Evolutionary conservation across 2,329 filamentous ascomycete species (phyloP).

Genomic region (Colletotrichum aenigma): DNA sequence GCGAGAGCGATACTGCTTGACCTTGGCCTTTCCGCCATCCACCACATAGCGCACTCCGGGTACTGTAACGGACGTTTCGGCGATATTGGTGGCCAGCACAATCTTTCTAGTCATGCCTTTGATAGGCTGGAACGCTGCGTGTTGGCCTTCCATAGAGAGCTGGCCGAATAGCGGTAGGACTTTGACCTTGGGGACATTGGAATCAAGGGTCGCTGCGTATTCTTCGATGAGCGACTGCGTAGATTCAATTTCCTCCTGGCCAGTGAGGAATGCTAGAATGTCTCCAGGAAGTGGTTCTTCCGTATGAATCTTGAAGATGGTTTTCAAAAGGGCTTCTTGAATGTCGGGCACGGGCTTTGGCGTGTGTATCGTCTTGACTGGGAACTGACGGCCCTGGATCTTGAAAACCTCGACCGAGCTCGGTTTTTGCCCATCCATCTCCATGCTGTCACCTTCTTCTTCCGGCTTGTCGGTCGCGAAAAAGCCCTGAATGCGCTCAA

Average conservation of each 20-base stretch:
- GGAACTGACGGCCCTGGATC: slow-evolving; percentile 87
- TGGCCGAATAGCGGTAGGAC: slow-evolving; percentile 89
- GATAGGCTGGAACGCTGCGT: slow-evolving; percentile 81
- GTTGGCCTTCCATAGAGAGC: slow-evolving; percentile 83
- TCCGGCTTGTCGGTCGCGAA: slow-evolving; percentile 52
- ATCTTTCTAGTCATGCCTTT: slow-evolving; percentile 82
- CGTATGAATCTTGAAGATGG: slow-evolving; percentile 84
- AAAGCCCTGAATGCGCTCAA: slow-evolving; percentile 77
- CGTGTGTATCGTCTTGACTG: slow-evolving; percentile 80
- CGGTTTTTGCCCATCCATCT: background rate
- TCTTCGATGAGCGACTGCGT: slow-evolving; percentile 83
- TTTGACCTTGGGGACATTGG: slow-evolving; percentile 73
- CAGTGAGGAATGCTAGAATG: slow-evolving; percentile 88
- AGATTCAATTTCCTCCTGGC: slow-evolving; percentile 89
- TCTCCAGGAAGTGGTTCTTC: slow-evolving; percentile 93
- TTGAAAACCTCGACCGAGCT: slow-evolving; percentile 52
- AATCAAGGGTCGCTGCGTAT: slow-evolving; percentile 73
- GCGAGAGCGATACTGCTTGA: slow-evolving; percentile 86
- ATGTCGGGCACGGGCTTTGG: slow-evolving; percentile 78
- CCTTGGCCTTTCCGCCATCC: slow-evolving; percentile 91
- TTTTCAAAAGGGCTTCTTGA: slow-evolving; percentile 79
- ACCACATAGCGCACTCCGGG: slow-evolving; percentile 91
- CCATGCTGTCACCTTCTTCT: background rate
- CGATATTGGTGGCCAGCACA: slow-evolving; percentile 94
- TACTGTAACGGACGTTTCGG: slow-evolving; percentile 97